A percentile compares a stretch with the other conserved stretches of the same genome.
Conservation (phyloP, 2,329 filamentous ascomycete genomes). For the Juglanconis sp. region DNA sequence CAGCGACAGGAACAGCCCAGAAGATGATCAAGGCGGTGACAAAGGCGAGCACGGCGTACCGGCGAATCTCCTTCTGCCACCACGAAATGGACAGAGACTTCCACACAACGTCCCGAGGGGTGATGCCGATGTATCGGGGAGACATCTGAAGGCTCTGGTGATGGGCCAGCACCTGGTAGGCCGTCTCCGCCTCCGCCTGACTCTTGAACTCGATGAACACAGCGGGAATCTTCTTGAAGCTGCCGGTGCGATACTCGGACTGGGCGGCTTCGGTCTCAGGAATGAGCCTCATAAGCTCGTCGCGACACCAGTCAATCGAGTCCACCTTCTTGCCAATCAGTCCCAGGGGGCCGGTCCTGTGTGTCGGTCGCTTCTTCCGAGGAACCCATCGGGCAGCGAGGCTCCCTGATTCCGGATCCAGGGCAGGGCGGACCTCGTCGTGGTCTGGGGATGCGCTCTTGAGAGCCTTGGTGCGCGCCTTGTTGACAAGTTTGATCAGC, state of each 20-base stretch:
- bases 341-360: constrained; percentile 65
- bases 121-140: constrained; percentile 78
- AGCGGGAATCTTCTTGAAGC: constrained; percentile 65
- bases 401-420: constrained; percentile 65
- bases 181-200: constrained; percentile 80
- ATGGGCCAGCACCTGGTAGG: constrained; percentile 82
- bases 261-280: constrained; percentile 69
- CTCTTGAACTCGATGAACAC: constrained; percentile 89
- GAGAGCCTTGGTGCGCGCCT: constrained; percentile 62
- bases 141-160: constrained; percentile 85
- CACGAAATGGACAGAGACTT: constrained; percentile 76
- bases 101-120: constrained; percentile 85
- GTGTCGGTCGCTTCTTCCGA: constrained; percentile 70
- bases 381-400: constrained; percentile 74
- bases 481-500: constrained; percentile 76
- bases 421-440: constrained; percentile 42
- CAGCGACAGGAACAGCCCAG: constrained; percentile 72
- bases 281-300: constrained; percentile 71
- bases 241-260: constrained; percentile 60
- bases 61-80: constrained; percentile 78
- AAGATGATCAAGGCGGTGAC: constrained; percentile 80
- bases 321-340: constrained; percentile 86
- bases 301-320: constrained; percentile 85
- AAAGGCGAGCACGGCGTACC: constrained; percentile 66
- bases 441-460: constrained; percentile 45